Conservation (phyloP, 2,329 filamentous ascomycete species). For the Aureobasidium uvarum region DNA sequence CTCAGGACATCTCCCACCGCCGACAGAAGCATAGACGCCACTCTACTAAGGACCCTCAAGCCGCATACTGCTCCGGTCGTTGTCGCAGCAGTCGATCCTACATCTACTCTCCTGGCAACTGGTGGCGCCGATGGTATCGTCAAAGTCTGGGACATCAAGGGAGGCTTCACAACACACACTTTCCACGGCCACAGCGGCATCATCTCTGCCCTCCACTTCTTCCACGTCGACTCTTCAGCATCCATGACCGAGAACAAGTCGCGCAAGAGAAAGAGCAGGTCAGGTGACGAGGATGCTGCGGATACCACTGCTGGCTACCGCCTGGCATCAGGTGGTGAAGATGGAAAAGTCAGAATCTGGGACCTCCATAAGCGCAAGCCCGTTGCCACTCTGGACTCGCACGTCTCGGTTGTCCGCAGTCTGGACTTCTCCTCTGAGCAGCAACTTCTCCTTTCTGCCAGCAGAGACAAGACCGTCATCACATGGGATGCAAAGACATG, state of each 20-base stretch:
- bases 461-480: slow-evolving; percentile 90
- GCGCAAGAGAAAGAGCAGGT: slow-evolving; percentile 50
- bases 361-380: slow-evolving; percentile 81
- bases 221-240: slow-evolving; percentile 54
- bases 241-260: slow-evolving; percentile 32
- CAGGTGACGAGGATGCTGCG: slow-evolving; percentile 50
- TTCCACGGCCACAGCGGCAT: slow-evolving; percentile 91
- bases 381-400: slow-evolving; percentile 77
- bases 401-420: slow-evolving; percentile 90
- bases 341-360: slow-evolving; percentile 90
- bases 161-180: slow-evolving; percentile 89
- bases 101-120: slow-evolving; percentile 85
- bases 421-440: slow-evolving; percentile 76
- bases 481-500: slow-evolving; percentile 86
- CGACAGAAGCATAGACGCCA: slow-evolving; percentile 59
- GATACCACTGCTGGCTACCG: slow-evolving; percentile 64
- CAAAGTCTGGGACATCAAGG: slow-evolving; percentile 93
- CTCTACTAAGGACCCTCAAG: slow-evolving; percentile 76
- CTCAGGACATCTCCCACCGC: slow-evolving; percentile 60
- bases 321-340: slow-evolving; percentile 87
- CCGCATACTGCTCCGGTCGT: slow-evolving; percentile 89
- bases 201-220: slow-evolving; percentile 88
- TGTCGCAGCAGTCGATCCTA: slow-evolving; percentile 78
- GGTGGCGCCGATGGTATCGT: slow-evolving; percentile 90
- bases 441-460: slow-evolving; percentile 75